These are phyloP conservation scores for Coniochaeta hoffmannii DNA, from an alignment of 2,329 filamentous ascomycete species.

Conservation along the genomic window DNA sequence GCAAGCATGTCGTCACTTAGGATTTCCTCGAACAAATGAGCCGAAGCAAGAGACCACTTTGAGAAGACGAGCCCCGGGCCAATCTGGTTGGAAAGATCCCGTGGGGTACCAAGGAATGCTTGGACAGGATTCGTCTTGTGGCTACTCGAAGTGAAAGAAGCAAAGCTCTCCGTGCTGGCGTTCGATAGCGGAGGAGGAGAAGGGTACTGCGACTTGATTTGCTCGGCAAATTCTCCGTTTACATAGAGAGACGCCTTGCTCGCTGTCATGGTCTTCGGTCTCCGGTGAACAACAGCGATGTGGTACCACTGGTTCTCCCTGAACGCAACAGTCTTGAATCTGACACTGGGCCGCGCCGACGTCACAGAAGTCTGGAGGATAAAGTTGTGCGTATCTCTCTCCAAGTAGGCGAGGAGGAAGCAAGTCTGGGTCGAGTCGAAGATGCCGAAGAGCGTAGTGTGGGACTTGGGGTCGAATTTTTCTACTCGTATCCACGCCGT, in stretches of 20 bases:
- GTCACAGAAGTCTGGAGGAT: constrained; percentile 94
- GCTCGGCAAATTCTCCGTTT: constrained; percentile 88
- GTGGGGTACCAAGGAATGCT: constrained; percentile 87
- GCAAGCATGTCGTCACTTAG: constrained; percentile 87
- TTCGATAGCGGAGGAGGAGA: constrained; percentile 60
- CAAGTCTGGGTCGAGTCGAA: constrained; percentile 90
- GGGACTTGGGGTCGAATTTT: constrained; percentile 71
- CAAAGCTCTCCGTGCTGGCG: constrained; percentile 59
- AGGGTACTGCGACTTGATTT: constrained; percentile 84
- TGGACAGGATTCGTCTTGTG: constrained; percentile 65
- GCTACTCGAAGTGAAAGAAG: constrained; percentile 55
- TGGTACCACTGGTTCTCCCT: constrained; percentile 83
- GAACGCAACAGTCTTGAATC: constrained; percentile 82
- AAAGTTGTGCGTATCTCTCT: constrained; percentile 87
- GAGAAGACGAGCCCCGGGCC: constrained; percentile 68
- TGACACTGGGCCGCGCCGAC: constrained; percentile 77
- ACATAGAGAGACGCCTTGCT: constrained; percentile 85
- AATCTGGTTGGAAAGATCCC: constrained; percentile 70
- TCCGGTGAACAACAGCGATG: constrained; percentile 77
- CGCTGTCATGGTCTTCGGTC: constrained; percentile 64
- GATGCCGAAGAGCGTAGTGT: constrained; percentile 93
- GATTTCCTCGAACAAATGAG: constrained; percentile 79
- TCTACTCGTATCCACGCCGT: constrained; percentile 86
- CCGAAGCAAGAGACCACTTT: constrained; percentile 83
- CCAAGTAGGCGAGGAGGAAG: constrained; percentile 88